Evolutionary conservation across 176 grass and related monocot species (phyloP).

Genomic region (Phyllostachys edulis): DNA sequence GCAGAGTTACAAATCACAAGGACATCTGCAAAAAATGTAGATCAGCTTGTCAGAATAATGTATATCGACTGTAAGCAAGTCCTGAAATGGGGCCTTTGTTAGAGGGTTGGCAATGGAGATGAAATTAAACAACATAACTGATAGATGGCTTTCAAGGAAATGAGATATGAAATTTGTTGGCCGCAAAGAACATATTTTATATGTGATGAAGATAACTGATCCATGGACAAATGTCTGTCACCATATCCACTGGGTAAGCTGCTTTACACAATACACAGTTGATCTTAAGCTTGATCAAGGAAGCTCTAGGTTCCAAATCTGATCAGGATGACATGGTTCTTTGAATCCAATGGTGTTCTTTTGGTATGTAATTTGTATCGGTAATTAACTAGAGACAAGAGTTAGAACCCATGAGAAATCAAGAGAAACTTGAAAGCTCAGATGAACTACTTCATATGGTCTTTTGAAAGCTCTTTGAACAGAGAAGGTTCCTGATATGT

Average conservation of each 20-base stretch:
- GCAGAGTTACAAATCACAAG: conserved; percentile 12
- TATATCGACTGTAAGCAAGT: background rate
- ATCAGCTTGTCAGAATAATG: background rate
- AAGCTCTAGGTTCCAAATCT: background rate
- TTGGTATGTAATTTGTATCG: background rate
- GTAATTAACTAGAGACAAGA: background rate
- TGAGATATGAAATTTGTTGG: background rate
- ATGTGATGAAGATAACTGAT: background rate
- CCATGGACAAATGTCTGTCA: background rate
- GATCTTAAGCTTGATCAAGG: background rate
- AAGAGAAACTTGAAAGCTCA: background rate
- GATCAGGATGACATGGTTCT: background rate
- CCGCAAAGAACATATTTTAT: background rate
- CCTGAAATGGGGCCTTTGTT: background rate
- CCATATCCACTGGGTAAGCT: background rate
- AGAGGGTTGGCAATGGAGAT: background rate
- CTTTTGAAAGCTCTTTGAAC: background rate
- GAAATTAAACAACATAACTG: conserved; percentile 1
- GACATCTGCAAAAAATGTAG: conserved; percentile 6
- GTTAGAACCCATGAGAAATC: background rate
- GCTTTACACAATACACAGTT: background rate
- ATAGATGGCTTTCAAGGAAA: conserved; percentile 1
- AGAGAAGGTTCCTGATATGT: background rate
- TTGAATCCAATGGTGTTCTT: background rate
- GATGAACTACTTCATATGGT: background rate